These are phyloP conservation scores for Ceratobasidium sp. DNA, from an alignment of 1,284 basidiomycete genomes.

Conservation along the genomic window DNA sequence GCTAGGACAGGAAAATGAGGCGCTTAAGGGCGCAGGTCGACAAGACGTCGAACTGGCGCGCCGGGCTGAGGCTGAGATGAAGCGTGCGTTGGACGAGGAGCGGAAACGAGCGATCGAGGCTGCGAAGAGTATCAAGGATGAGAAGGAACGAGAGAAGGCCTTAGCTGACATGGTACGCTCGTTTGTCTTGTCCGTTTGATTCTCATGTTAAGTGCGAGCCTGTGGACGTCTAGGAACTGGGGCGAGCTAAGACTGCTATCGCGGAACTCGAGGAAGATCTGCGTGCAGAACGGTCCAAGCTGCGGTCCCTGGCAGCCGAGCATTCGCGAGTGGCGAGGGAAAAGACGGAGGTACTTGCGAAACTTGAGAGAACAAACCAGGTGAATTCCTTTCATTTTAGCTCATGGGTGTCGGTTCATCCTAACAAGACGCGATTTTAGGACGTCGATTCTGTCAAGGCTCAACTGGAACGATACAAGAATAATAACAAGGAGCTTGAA, in stretches of 20 bases:
- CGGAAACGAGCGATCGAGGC: constrained; percentile 52
- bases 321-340: constrained; percentile 71
- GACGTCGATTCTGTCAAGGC: constrained; percentile 79
- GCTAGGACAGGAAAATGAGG: constrained; percentile 75
- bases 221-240: constrained; percentile 67
- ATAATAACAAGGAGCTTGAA: constrained; percentile 76
- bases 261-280: constrained; percentile 76
- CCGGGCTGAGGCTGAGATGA: constrained; percentile 72
- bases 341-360: constrained; percentile 69
- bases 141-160: constrained; percentile 52
- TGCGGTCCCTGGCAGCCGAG: constrained; percentile 72
- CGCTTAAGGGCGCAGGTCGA: constrained; percentile 69
- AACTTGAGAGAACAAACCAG: constrained; percentile 75
- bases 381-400: constrained; percentile 58
- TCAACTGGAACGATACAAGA: constrained; percentile 74
- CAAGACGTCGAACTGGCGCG: constrained; percentile 58
- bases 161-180: constrained; percentile 68
- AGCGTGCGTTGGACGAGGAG: constrained; percentile 67
- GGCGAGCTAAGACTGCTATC: constrained; percentile 71
- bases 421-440: constrained; percentile 57
- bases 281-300: constrained; percentile 71
- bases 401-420: constrained; percentile 21
- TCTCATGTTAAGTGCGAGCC: background rate
- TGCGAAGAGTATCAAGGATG: constrained; percentile 46
- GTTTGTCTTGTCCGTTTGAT: background rate